These are phyloP conservation scores for Scheffersomyces lignosus DNA, from an alignment of 805 yeast species.

Conservation along the genomic window DNA sequence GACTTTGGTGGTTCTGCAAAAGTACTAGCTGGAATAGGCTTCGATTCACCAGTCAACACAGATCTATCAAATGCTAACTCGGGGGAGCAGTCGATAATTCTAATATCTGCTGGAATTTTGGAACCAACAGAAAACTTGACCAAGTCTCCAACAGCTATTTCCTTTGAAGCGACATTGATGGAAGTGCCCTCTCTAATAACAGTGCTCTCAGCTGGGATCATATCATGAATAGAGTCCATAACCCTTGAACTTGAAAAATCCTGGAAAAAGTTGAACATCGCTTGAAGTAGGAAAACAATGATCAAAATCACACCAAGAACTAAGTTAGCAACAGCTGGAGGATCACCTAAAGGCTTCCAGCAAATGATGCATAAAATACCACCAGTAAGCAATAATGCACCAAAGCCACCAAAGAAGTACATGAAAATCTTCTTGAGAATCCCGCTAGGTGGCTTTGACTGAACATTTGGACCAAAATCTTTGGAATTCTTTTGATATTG, in stretches of 20 bases:
- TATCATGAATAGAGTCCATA: slow-evolving; percentile 45
- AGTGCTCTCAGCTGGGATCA: slow-evolving; percentile 41
- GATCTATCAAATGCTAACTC: slow-evolving; percentile 47
- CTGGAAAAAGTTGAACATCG: slow-evolving; percentile 45
- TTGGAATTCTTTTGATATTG: slow-evolving; percentile 14
- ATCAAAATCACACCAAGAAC: slow-evolving; percentile 43
- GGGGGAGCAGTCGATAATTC: slow-evolving; percentile 36
- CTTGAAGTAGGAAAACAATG: slow-evolving; percentile 42
- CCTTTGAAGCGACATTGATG: slow-evolving; percentile 27
- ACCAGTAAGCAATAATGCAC: slow-evolving; percentile 40
- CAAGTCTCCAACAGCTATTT: slow-evolving; percentile 48
- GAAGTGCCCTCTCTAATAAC: slow-evolving; percentile 36
- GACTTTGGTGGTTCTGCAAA: slow-evolving; percentile 25
- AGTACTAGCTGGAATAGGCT: slow-evolving; percentile 32
- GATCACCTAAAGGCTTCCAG: slow-evolving; percentile 51
- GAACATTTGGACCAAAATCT: slow-evolving; percentile 35
- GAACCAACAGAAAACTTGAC: slow-evolving; percentile 37
- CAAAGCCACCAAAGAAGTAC: slow-evolving; percentile 52
- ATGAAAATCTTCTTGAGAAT: slow-evolving; percentile 30
- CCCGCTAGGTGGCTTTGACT: slow-evolving; percentile 37
- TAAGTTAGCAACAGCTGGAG: slow-evolving; percentile 45
- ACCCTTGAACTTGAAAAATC: slow-evolving; percentile 49
- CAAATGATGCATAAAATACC: slow-evolving; percentile 43
- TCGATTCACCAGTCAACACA: slow-evolving; percentile 51
- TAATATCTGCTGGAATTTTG: slow-evolving; percentile 49